Evolutionary conservation across 1,139 yeast species (phyloP).

Genomic region (Blastobotrys capitulatus): DNA sequence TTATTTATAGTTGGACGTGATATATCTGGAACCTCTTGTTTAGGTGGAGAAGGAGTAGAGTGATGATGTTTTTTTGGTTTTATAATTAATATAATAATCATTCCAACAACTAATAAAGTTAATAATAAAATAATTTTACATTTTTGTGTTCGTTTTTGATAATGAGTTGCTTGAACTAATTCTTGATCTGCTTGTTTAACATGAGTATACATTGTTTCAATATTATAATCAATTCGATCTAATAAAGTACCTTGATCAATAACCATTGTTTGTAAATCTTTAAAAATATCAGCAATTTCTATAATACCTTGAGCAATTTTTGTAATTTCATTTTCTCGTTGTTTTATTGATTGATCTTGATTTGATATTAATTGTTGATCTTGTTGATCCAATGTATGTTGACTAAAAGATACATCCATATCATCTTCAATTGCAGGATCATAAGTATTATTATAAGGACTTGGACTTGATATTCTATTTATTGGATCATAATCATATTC

Average conservation of each 20-base stretch:
- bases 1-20: slow-evolving; percentile 8
- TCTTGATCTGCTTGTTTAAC: slow-evolving; percentile 75
- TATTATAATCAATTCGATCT: slow-evolving; percentile 88
- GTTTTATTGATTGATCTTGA: slow-evolving; percentile 43
- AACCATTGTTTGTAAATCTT: slow-evolving; percentile 85
- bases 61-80: slow-evolving; percentile 46
- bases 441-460: slow-evolving; percentile 13
- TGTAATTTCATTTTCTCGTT: slow-evolving; percentile 83
- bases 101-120: slow-evolving; percentile 61
- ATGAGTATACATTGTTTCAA: slow-evolving; percentile 71
- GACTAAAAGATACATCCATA: slow-evolving; percentile 37
- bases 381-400: slow-evolving; percentile 41
- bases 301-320: slow-evolving; percentile 90
- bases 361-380: slow-evolving; percentile 16
- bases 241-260: slow-evolving; percentile 93
- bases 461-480: slow-evolving; percentile 21
- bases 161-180: slow-evolving; percentile 64
- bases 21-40: slow-evolving; percentile 14
- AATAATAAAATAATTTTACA: slow-evolving; percentile 80
- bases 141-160: slow-evolving; percentile 85
- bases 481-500: slow-evolving; percentile 24
- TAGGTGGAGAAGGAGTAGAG: slow-evolving; percentile 15
- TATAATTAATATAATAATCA: slow-evolving; percentile 64
- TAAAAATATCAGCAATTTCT: slow-evolving; percentile 88
- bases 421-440: slow-evolving; percentile 31